Conservation (phyloP, 345 rosid genomes). For the Gossypium ekmanianum region DNA sequence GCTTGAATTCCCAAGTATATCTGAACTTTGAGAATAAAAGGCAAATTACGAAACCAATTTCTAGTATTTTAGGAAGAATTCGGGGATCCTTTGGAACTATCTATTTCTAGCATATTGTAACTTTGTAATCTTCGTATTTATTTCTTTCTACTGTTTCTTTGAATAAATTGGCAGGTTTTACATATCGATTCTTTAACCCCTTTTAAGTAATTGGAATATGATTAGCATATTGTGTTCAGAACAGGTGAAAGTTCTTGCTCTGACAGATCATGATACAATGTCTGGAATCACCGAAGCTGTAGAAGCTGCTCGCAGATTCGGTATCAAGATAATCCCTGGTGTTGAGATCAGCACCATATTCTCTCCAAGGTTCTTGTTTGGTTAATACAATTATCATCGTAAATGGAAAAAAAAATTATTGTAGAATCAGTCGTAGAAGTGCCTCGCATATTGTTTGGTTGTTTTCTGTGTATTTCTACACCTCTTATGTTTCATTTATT, state of each 20-base stretch:
- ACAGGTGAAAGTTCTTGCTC: slow-evolving; percentile 94
- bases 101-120: background rate
- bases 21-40: background rate
- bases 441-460: background rate
- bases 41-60: background rate
- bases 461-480: slow-evolving; percentile 5
- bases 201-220: slow-evolving; percentile 17
- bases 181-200: background rate
- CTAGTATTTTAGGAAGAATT: background rate
- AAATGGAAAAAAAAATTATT: background rate
- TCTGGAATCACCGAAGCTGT: slow-evolving; percentile 84
- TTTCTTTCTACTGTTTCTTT: background rate
- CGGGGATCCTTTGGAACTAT: background rate
- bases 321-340: slow-evolving; percentile 89
- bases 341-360: slow-evolving; percentile 92
- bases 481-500: slow-evolving; percentile 17
- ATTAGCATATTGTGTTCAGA: slow-evolving; percentile 36
- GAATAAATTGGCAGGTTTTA: slow-evolving; percentile 2
- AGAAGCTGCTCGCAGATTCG: slow-evolving; percentile 69
- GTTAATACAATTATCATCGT: background rate
- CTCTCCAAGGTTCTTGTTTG: slow-evolving; percentile 48
- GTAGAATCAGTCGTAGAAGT: background rate
- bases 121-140: background rate
- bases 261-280: slow-evolving; percentile 94
- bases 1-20: background rate